Evolutionary conservation across 768 basidiomycete genomes (phyloP).

Genomic region (Termitomyces heimii): DNA sequence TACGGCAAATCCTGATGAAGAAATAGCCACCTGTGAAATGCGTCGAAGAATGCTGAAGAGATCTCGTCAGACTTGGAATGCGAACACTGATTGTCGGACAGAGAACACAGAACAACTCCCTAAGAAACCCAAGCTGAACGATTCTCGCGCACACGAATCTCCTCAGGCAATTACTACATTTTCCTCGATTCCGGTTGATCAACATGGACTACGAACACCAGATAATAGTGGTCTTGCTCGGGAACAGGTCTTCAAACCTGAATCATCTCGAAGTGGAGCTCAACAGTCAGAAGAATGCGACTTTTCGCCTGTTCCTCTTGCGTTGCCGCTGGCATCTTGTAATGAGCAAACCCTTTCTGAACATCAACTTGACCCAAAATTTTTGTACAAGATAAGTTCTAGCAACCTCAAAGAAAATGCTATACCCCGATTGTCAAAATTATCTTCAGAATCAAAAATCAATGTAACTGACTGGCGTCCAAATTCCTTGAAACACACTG

Average conservation of each 20-base stretch:
- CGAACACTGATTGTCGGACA: neutral
- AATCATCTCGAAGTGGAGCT: conserved; percentile 9
- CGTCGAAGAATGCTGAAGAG: conserved; percentile 14
- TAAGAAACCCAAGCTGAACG: conserved; percentile 10
- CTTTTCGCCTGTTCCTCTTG: conserved; percentile 14
- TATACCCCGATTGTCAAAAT: neutral
- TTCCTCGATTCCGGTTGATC: neutral
- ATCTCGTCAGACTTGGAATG: conserved; percentile 8
- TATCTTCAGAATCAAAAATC: conserved; percentile 2
- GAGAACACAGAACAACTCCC: neutral
- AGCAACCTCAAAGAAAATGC: conserved; percentile 19
- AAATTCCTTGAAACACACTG: neutral
- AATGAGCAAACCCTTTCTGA: neutral
- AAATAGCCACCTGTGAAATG: conserved; percentile 13
- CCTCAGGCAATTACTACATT: neutral
- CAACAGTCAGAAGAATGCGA: conserved; percentile 4
- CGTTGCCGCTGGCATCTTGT: neutral
- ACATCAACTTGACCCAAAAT: neutral
- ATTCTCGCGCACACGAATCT: neutral
- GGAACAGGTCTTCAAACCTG: conserved; percentile 11
- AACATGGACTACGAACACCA: conserved; percentile 11
- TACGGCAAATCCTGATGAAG: conserved; percentile 8
- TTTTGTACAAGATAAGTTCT: conserved; percentile 13
- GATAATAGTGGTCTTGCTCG: conserved; percentile 12
- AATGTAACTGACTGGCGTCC: neutral